Evolutionary conservation across 2,329 filamentous ascomycete species (phyloP), one percentile per base, ranked within the genome.

Genomic region (Periconia sp.): DNA sequence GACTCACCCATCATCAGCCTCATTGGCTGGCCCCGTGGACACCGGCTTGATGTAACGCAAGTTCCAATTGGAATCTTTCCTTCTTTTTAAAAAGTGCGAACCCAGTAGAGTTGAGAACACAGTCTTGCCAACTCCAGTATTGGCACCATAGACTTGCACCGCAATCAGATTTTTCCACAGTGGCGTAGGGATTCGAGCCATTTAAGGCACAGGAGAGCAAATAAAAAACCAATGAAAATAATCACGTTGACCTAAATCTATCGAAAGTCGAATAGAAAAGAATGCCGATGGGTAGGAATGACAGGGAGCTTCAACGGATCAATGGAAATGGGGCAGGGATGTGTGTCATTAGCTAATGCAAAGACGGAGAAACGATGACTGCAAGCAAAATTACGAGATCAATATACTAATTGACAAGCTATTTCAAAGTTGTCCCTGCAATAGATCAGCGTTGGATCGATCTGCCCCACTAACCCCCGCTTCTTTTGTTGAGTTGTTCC

Each of bases 101-200:
- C 85, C 88, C 3, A 95, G 77, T 13, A 91, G 74, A 0, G 89
- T 91, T 1, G 88, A 87, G 53, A 92, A 82, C 31, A 95, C 84
- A 0, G 91, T 95, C 78, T 95, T 95, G 59, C 91, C 91, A 23
- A 94, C 89, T 60, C 90, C 85, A 0, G 91, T 94, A 64, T 93
- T 94, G 45, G 91, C 89, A 27, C 91, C 91, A 65, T 89, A 95
- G 37, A 95, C 78, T 72, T 94, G 90, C 62, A 90, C 83, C 13
- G 85, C 80, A 56, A 85, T 84, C 50, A 92, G 78, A 9, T 82
- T 83, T 55, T 86, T 85, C 84, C 86, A 90, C 37, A 92, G 78
- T 45, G 85, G 78, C 49, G 85, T 81, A 45, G 84, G 80, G 48
- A 85, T 74, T 23, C 81, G 64, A 70, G 72, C 77, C 70, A 72